Base-by-base conservation (phyloP, 2,329 filamentous ascomycete species). In the Fusarium dlaminii region DNA sequence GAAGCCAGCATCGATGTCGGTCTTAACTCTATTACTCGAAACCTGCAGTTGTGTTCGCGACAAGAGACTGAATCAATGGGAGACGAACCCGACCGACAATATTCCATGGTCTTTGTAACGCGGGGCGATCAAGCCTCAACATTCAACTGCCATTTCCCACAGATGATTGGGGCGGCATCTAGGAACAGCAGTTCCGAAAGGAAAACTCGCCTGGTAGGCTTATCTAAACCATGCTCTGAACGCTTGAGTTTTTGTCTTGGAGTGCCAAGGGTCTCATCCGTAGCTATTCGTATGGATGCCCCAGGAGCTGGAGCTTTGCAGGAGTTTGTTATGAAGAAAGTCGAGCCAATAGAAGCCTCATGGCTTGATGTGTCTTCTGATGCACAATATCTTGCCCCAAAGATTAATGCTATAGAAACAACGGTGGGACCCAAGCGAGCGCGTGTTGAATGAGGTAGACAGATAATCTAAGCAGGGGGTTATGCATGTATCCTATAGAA, bases 181-280 rank as follows among this genome's bases (percentile, higher is more conserved):
- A 83, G 82, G 34, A 81, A 81, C 10, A 74, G 82, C 52, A 80
- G 83, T 2, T 57, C 72, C 10, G 80, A 81, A 29, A 77, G 83
- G 4, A 81, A 85, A 7, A 89, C 87, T 15, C 86, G 88, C 29
- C 85, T 94, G 6, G 85, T 94, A 6, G 88, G 90, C 2, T 86
- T 94, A 52, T 90, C 91, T 1, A 89, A 87, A 59, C 82, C 87
- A 2, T 89, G 87, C 56, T 91, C 91, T 51, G 83, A 88, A 22
- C 86, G 86, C 18, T 81, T 94, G 22, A 88, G 88, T 54, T 80
- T 83, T 36, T 86, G 86, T 27, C 83, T 94, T 8, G 88, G 88
- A 5, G 85, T 94, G 15, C 89, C 90, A 2, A 86, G 91, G 39
- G 90, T 90, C 2, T 92, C 91, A 3, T 90, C 90, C 29, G 82